Conservation (phyloP, 139 green algal genomes). For the Asterochloris erici region DNA sequence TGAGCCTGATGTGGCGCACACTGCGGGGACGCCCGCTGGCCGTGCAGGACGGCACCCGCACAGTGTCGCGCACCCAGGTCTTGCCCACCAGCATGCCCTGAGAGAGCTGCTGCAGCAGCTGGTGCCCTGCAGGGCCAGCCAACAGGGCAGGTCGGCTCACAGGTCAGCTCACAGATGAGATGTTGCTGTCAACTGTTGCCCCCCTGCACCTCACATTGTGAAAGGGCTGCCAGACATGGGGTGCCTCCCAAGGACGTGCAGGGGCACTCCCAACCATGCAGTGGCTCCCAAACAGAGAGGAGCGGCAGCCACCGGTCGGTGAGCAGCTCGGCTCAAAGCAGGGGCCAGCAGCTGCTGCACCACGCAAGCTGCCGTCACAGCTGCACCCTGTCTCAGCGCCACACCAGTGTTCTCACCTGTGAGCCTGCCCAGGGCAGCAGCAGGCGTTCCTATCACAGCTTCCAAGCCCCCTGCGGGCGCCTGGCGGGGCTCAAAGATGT, state of each 20-base stretch:
- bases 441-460: neutral
- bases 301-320: neutral
- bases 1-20: constrained; percentile 16
- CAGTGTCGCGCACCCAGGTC: constrained; percentile 7
- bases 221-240: neutral
- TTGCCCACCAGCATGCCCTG: constrained; percentile 7
- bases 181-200: neutral
- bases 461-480: constrained; percentile 2
- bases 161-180: neutral
- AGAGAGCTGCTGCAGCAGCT: constrained; percentile 12
- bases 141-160: neutral
- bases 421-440: neutral
- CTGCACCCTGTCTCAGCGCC: neutral
- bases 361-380: neutral
- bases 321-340: neutral
- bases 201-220: neutral
- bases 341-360: neutral
- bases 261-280: neutral
- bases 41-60: neutral
- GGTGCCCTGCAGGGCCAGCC: neutral
- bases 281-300: neutral
- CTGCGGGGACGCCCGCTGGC: constrained; percentile 5
- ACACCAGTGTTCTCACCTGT: neutral
- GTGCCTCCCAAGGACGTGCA: too few relatives aligned
- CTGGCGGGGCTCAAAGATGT: constrained; percentile 16